These are phyloP conservation scores for Arachnomyces sp. DNA, from an alignment of 2,329 filamentous ascomycete species.

Conservation along the genomic window DNA sequence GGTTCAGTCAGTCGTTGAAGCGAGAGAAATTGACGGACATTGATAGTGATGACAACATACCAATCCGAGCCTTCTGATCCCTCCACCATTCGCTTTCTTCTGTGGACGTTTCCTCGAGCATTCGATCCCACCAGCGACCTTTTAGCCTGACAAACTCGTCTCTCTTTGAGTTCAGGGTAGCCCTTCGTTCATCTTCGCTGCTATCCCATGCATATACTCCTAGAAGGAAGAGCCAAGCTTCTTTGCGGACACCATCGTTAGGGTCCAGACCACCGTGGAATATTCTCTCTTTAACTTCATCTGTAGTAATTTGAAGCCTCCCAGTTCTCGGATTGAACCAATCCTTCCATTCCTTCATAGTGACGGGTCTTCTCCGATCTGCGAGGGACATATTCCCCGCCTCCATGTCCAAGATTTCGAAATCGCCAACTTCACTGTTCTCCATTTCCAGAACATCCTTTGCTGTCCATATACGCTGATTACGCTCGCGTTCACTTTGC, in stretches of 20 bases:
- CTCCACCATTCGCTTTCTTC: conserved; percentile 94
- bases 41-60: conserved; percentile 46
- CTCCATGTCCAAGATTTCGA: conserved; percentile 81
- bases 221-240: conserved; percentile 90
- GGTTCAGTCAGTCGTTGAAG: conserved; percentile 23
- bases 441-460: conserved; percentile 89
- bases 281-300: conserved; percentile 94
- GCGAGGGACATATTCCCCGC: conserved; percentile 63
- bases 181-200: conserved; percentile 73
- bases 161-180: conserved; percentile 70
- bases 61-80: conserved; percentile 86
- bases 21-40: conserved; percentile 2
- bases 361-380: conserved; percentile 69
- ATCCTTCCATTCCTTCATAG: conserved; percentile 76
- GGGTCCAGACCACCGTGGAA: conserved; percentile 88
- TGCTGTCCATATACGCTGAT: conserved; percentile 84
- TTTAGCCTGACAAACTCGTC: conserved; percentile 95
- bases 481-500: conserved; percentile 81
- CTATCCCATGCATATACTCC: conserved; percentile 93
- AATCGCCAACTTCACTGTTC: conserved; percentile 89
- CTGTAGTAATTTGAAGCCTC: conserved; percentile 65
- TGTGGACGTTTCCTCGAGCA: conserved; percentile 70
- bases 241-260: conserved; percentile 86
- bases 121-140: conserved; percentile 89
- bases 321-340: conserved; percentile 77